Conservation (phyloP, 192 early-diverging fungal genomes). For the Gorgonomyces haynaldii region DNA sequence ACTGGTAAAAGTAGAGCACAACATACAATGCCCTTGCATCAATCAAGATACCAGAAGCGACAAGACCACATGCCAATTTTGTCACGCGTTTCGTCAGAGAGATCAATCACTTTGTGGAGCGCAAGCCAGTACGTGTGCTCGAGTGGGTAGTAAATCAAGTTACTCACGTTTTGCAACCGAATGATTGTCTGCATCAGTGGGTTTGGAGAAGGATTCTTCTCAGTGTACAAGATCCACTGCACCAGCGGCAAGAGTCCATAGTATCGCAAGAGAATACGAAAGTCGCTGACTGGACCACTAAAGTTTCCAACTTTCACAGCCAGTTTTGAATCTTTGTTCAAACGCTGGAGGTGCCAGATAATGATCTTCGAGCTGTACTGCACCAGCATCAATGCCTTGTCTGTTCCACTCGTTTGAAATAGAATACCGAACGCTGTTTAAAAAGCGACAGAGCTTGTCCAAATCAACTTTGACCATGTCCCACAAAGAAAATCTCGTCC, state of each 20-base stretch:
- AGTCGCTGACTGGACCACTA: slow-evolving; percentile 75
- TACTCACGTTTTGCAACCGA: slow-evolving; percentile 78
- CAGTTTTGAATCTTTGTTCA: slow-evolving; percentile 37
- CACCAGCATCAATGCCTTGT: slow-evolving; percentile 67
- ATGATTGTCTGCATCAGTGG: slow-evolving; percentile 52
- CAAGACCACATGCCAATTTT: slow-evolving; percentile 85
- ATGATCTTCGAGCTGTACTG: slow-evolving; percentile 90
- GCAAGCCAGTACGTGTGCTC: slow-evolving; percentile 95
- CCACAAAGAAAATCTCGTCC: too few relatives aligned
- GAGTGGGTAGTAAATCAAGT: slow-evolving; percentile 86
- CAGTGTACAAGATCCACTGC: slow-evolving; percentile 70
- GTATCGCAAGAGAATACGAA: slow-evolving; percentile 83
- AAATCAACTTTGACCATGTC: too few relatives aligned
- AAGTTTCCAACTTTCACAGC: slow-evolving; percentile 68
- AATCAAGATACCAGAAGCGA: too few relatives aligned
- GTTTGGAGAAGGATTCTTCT: slow-evolving; percentile 60
- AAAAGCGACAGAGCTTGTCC: slow-evolving; percentile 6
- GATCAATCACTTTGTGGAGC: slow-evolving; percentile 66
- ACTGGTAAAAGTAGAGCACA: slow-evolving; percentile 73
- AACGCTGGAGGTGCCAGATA: slow-evolving; percentile 60
- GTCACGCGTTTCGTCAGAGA: slow-evolving; percentile 62
- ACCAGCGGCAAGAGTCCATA: slow-evolving; percentile 67
- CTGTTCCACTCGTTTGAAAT: slow-evolving; percentile 39
- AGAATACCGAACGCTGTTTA: slow-evolving; percentile 4
- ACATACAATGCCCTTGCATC: slow-evolving; percentile 92